Conservation (phyloP, 2,329 filamentous ascomycete species). For the Verticillium zaregamsianum region DNA sequence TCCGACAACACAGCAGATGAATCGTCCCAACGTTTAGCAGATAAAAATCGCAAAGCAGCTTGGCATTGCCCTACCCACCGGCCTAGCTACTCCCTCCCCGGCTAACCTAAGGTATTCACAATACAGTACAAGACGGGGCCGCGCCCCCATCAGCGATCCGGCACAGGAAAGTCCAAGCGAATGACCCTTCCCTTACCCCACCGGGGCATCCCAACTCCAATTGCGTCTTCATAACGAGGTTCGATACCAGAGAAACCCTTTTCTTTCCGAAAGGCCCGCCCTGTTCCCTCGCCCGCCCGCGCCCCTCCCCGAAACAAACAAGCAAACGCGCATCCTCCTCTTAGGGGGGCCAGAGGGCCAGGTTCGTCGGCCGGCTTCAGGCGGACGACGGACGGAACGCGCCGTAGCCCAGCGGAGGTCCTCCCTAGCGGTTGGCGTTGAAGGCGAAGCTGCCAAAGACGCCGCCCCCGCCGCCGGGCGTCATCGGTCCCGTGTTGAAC, state of each 20-base stretch:
- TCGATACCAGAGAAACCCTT: constrained; percentile 3
- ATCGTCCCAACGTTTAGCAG: background rate
- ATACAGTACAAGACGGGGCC: constrained; percentile 11
- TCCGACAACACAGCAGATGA: background rate
- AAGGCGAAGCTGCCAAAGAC: constrained; percentile 72
- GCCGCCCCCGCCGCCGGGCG: constrained; percentile 70
- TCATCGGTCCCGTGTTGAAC: constrained; percentile 64
- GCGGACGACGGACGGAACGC: background rate
- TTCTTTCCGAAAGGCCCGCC: background rate
- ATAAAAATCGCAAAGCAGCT: background rate
- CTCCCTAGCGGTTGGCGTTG: constrained; percentile 30
- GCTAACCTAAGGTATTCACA: constrained; percentile 12
- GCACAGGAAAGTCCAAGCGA: background rate
- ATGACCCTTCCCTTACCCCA: background rate
- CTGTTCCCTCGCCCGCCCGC: background rate
- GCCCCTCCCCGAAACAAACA: background rate
- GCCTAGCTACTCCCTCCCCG: background rate
- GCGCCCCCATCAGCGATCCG: background rate
- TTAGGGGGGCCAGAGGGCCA: background rate
- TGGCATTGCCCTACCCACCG: background rate
- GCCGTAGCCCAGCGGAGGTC: background rate
- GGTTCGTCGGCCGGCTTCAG: background rate
- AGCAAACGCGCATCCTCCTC: background rate
- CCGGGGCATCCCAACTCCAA: background rate
- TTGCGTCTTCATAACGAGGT: background rate